phyloP scores from a whole-genome alignment of 768 basidiomycete species.

The Mycena rosella region DNA sequence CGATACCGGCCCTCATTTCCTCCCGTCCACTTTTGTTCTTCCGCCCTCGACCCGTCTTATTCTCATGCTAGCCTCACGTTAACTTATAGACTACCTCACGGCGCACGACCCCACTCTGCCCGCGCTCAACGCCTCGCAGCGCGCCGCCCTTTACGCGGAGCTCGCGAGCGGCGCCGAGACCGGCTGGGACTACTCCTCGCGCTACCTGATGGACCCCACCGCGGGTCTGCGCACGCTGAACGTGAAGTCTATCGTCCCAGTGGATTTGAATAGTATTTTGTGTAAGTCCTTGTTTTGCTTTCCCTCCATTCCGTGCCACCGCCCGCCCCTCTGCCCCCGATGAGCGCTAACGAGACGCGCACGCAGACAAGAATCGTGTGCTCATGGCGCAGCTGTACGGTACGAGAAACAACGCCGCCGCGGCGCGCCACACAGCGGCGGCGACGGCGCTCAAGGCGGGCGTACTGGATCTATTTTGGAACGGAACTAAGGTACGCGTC shows the following conservation, averaged over 20 bases:
- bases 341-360: conserved; percentile 8
- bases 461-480: conserved; percentile 91
- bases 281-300: conserved; percentile 61
- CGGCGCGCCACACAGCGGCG: conserved; percentile 62
- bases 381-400: conserved; percentile 74
- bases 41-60: too few relatives aligned
- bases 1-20: too few relatives aligned
- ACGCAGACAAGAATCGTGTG: conserved; percentile 72
- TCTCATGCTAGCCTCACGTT: too few relatives aligned
- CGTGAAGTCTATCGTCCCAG: conserved; percentile 74
- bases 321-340: conserved; percentile 10
- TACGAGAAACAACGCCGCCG: conserved; percentile 56
- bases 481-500: conserved; percentile 66
- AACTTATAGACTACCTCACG: conserved; percentile 87
- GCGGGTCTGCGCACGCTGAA: conserved; percentile 79
- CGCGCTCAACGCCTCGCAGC: conserved; percentile 70
- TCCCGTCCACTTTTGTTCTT: too few relatives aligned
- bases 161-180: conserved; percentile 91
- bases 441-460: conserved; percentile 73
- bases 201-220: conserved; percentile 57
- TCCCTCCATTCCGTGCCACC: too few relatives aligned
- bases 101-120: conserved; percentile 71
- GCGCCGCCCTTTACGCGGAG: conserved; percentile 80
- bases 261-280: conserved; percentile 88
- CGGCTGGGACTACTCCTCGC: conserved; percentile 67